Evolutionary conservation across 768 basidiomycete species (phyloP), one percentile per base, ranked within the genome.

Genomic region (Phaeotremella skinneri): DNA sequence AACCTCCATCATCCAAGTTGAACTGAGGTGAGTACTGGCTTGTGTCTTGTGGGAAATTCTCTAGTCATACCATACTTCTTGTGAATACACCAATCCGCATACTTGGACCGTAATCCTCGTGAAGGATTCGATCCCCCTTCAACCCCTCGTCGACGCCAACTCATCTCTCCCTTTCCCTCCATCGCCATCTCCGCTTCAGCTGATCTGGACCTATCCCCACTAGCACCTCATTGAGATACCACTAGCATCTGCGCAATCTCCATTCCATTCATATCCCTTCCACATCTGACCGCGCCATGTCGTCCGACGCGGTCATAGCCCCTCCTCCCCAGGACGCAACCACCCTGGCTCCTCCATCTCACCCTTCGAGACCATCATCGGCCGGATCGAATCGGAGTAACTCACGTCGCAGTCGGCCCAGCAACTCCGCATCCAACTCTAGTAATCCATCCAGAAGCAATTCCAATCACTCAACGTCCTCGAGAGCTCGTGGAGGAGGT

Each of bases 281-380:
- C 9, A 37, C 34, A 7, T 17, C 34, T 17, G 9, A 17, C 9
- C 34, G 34, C 34, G 17, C 34, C 34, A 37, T 37, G 34, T 37
- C 34, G 34, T 37, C 34, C 17, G 34, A 37, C 34, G 34, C 17
- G 34, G 34, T 37, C 34, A 17, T 21, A 11, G 21, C 43, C 7
- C 6, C 43, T 45, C 11, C 43, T 14, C 43, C 43, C 21, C n/a
- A n/a, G n/a, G 43, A 45, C 23, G 13, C 43, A 13, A 14, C 43
- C 14, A 57, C 59, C 30, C 65, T 66, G 48, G 62, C 67, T 29
- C 67, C 67, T 20, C 67, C 70, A 21, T 37, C 60, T 2, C 58
- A 66, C 42, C 57, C 57, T 25, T 58, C 69, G 17, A 56, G 70
- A 43, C 67, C 70, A 14, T 55, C 62, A 6, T 72, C 70, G 1